Evolutionary conservation across 805 yeast genomes (phyloP).

Genomic region (Yamadazyma endophytica): DNA sequence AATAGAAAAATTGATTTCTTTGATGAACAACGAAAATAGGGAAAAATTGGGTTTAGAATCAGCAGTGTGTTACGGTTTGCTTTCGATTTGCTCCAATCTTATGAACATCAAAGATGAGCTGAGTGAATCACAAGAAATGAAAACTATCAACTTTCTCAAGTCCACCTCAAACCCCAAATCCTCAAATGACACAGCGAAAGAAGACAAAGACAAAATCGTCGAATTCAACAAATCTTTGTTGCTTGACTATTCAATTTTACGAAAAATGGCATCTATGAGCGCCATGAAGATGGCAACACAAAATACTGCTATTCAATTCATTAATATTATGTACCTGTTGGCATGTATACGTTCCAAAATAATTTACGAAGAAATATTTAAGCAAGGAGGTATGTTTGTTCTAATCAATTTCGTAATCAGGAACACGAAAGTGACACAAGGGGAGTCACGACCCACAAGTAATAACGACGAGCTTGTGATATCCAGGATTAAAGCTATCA

Average conservation of each 20-base stretch:
- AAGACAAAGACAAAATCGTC: constrained; percentile 21
- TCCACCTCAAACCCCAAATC: constrained; percentile 28
- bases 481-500: constrained; percentile 28
- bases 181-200: constrained; percentile 16
- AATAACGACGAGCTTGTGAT: constrained; percentile 13
- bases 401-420: constrained; percentile 35
- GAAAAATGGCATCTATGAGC: constrained; percentile 14
- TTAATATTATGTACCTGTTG: constrained; percentile 33
- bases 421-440: constrained; percentile 18
- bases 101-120: constrained; percentile 25
- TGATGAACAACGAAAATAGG: constrained; percentile 3
- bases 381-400: constrained; percentile 43
- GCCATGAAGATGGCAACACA: constrained; percentile 11
- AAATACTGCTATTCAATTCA: constrained; percentile 17
- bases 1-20: constrained; percentile 9
- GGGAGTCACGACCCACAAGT: constrained; percentile 16
- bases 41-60: too few relatives aligned
- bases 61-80: constrained; percentile 43
- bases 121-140: constrained; percentile 21
- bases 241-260: constrained; percentile 19
- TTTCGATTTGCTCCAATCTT: constrained; percentile 39
- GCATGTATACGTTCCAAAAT: constrained; percentile 20
- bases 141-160: constrained; percentile 34
- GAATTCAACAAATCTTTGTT: constrained; percentile 27
- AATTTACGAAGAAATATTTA: constrained; percentile 33